Base-by-base conservation (phyloP, 768 basidiomycete genomes). In the Tephrocybe sp. region DNA sequence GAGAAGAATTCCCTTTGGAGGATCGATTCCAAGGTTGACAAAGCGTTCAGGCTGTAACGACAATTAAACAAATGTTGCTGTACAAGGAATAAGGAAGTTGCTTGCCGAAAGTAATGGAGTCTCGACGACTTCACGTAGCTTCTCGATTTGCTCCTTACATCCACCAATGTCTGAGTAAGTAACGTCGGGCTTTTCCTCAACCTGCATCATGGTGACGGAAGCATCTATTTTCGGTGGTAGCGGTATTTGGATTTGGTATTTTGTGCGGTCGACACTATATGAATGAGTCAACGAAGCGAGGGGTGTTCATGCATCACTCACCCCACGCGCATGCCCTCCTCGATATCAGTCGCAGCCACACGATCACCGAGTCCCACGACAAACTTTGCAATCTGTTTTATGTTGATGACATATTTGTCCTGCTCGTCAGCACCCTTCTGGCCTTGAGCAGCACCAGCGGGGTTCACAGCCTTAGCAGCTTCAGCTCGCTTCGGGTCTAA, bases 251-350 rank as follows among this genome's bases (percentile, higher is more conserved):
- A 99, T 98, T 67, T 98, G 95, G 67, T 99, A 99, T 70, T 98
- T 90, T 60, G 89, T 90, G 42, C 94, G 84, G 70, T 96, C 94
- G 44, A 98, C 95, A 37, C 94, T 97, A 12, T 31, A 19, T 41
- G 34, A 28, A 19, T 53, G 30, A 57, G 48, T 44, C 5, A 36
- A 35, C 42, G 26, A 44, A 28, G 13, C 27, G 15, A 4, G n/a
- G 22, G 28, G 32, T 25, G 27, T 21, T 22, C 16, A 16, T 7
- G 39, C 11, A 37, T 11, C 13, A 74, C 91, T 64, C 64, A 98
- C 96, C 96, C 97, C 32, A 99, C 97, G 46, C 97, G 87, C 97
- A 99, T 99, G n/a, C 97, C 97, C 75, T 99, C 97, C 68, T 99
- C 97, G 45, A 99, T 94, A 73, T 99, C 97, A 2, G 96, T 97